phyloP scores from a whole-genome alignment of 805 yeast species.

The Cyberlindnera xishuangbannaensis region DNA sequence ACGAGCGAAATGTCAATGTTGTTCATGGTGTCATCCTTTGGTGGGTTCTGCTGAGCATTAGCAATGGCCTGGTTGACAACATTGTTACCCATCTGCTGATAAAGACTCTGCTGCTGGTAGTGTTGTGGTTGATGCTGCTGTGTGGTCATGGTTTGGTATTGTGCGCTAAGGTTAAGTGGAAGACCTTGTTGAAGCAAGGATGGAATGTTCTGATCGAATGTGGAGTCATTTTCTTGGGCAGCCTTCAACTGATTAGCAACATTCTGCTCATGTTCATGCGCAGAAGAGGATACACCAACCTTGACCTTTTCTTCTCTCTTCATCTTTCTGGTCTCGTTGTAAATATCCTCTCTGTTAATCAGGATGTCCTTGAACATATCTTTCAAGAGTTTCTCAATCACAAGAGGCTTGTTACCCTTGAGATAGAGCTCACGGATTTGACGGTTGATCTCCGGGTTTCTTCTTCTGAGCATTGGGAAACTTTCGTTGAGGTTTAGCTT shows the following conservation, averaged over 20 bases:
- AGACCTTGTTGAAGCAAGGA: slow-evolving; percentile 18
- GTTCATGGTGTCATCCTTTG: slow-evolving; percentile 18
- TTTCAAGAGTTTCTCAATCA: slow-evolving; percentile 24
- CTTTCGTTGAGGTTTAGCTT: slow-evolving; percentile 25
- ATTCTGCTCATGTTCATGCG: slow-evolving; percentile 10
- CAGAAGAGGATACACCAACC: slow-evolving; percentile 5
- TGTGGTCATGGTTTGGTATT: slow-evolving; percentile 9
- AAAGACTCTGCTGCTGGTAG: slow-evolving; percentile 5
- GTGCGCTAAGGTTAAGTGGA: slow-evolving; percentile 6
- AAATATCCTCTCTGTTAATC: slow-evolving; percentile 27
- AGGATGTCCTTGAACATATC: slow-evolving; percentile 22
- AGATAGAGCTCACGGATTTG: slow-evolving; percentile 26
- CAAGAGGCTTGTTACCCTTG: slow-evolving; percentile 26
- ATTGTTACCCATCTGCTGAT: slow-evolving; percentile 9
- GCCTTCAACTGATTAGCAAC: slow-evolving; percentile 12
- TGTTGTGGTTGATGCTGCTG: slow-evolving; percentile 11
- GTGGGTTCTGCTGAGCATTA: slow-evolving; percentile 22
- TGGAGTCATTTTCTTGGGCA: slow-evolving; percentile 7
- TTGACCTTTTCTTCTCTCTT: slow-evolving; percentile 26
- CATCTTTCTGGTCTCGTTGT: slow-evolving; percentile 29
- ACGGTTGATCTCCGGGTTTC: slow-evolving; percentile 27
- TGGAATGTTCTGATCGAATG: slow-evolving; percentile 27
- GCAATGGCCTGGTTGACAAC: slow-evolving; percentile 24
- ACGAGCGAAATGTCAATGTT: slow-evolving; percentile 24
- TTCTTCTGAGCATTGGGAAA: slow-evolving; percentile 28